Conservation (phyloP, 2,329 filamentous ascomycete genomes). For the Ophiocordyceps sinensis region DNA sequence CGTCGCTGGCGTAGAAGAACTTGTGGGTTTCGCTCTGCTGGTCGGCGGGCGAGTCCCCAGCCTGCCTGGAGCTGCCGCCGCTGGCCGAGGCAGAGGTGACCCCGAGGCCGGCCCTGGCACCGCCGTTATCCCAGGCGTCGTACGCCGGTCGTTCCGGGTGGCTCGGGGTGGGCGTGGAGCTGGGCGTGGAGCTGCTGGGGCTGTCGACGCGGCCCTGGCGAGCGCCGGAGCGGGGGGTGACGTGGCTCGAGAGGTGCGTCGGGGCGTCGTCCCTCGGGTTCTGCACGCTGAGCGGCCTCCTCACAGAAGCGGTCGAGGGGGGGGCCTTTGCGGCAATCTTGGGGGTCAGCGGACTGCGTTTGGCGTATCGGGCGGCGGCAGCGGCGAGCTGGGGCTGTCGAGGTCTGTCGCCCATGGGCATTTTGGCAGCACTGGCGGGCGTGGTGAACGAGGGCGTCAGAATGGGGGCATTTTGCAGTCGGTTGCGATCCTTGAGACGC, state of each 20-base stretch:
- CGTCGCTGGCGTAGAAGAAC: constrained; percentile 89
- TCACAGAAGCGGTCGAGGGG: constrained; percentile 26
- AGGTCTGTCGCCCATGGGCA: constrained; percentile 40
- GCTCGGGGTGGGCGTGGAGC: constrained; percentile 50
- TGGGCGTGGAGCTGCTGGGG: constrained; percentile 47
- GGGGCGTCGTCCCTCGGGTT: constrained; percentile 31
- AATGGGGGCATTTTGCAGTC: constrained; percentile 10
- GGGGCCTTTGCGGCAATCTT: constrained; percentile 36
- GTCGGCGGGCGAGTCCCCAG: constrained; percentile 12
- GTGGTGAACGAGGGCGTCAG: constrained; percentile 11
- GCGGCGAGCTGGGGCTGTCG: constrained; percentile 57
- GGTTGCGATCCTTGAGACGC: constrained; percentile 6
- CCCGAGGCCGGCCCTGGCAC: not conserved
- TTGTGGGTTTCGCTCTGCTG: constrained; percentile 28
- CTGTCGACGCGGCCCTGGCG: constrained; percentile 61
- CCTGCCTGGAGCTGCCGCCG: constrained; percentile 5
- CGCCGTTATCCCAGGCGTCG: constrained; percentile 28
- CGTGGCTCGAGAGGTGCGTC: constrained; percentile 41
- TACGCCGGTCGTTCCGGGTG: constrained; percentile 25
- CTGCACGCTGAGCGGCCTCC: constrained; percentile 14
- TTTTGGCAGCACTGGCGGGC: constrained; percentile 11
- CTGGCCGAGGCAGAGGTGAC: not conserved
- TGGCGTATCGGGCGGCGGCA: constrained; percentile 38
- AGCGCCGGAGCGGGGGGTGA: constrained; percentile 66
- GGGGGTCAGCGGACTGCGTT: constrained; percentile 35